Evolutionary conservation across 2,329 filamentous ascomycete genomes (phyloP).

Genomic region (Exophiala alcalophila): DNA sequence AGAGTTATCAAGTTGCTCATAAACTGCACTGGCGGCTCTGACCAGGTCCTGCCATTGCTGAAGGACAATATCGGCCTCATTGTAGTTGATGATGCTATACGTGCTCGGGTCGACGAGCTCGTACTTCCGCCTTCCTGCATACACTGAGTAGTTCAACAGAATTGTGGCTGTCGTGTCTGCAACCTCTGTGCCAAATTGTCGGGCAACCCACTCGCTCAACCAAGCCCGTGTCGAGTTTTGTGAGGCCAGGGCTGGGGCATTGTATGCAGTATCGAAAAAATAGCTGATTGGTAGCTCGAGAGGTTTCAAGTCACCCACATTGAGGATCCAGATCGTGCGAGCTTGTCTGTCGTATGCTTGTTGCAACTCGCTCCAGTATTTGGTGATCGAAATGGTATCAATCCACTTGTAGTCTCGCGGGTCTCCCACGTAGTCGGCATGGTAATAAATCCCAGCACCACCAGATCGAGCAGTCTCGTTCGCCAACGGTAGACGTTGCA

Average conservation of each 20-base stretch:
- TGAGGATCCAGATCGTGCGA: conserved; percentile 63
- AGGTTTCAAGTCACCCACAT: conserved; percentile 65
- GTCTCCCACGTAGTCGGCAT: conserved; percentile 62
- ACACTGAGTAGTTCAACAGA: conserved; percentile 55
- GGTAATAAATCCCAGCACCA: conserved; percentile 61
- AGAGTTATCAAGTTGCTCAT: conserved; percentile 51
- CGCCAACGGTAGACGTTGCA: conserved; percentile 58
- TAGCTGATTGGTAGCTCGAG: conserved; percentile 65
- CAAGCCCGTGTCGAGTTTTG: conserved; percentile 54
- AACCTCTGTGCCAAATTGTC: conserved; percentile 55
- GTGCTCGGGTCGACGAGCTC: conserved; percentile 59
- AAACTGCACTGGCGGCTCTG: conserved; percentile 54
- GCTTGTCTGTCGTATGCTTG: conserved; percentile 59
- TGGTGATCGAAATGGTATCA: conserved; percentile 63
- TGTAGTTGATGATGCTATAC: conserved; percentile 62
- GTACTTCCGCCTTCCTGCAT: conserved; percentile 59
- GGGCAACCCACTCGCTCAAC: conserved; percentile 54
- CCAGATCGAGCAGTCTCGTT: conserved; percentile 60
- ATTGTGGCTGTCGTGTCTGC: conserved; percentile 51
- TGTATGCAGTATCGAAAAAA: conserved; percentile 67
- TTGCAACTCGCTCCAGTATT: conserved; percentile 65
- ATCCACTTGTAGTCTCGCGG: conserved; percentile 63
- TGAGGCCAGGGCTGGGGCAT: conserved; percentile 56
- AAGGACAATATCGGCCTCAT: conserved; percentile 59
- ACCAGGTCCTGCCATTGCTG: conserved; percentile 55